Evolutionary conservation across 805 yeast species (phyloP).

Genomic region (Saccharomyces mikatae): DNA sequence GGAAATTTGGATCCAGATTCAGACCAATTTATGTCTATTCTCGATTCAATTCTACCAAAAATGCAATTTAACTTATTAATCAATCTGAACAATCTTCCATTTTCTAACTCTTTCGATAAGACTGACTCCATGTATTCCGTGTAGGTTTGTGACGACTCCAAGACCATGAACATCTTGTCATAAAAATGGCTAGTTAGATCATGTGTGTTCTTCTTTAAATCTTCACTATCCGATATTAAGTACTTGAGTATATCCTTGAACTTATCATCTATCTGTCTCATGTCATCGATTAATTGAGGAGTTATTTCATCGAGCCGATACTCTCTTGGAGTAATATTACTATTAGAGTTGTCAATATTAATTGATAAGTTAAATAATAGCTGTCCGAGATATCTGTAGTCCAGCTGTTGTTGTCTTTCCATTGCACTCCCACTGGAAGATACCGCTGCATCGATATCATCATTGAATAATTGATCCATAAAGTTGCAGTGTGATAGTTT

Average conservation of each 20-base stretch:
- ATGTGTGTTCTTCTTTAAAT: conserved; percentile 19
- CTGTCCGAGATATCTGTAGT: conserved; percentile 51
- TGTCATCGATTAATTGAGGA: conserved; percentile 13
- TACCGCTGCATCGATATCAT: conserved; percentile 10
- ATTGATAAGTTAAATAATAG: conserved; percentile 33
- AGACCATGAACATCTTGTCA: conserved; percentile 37
- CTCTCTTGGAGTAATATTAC: neutral
- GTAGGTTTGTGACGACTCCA: conserved; percentile 44
- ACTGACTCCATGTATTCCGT: conserved; percentile 55
- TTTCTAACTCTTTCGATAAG: conserved; percentile 71
- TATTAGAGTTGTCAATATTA: conserved; percentile 3
- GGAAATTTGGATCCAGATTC: conserved; percentile 72
- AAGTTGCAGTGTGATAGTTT: conserved; percentile 56
- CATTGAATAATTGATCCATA: conserved; percentile 50
- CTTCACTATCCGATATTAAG: conserved; percentile 22
- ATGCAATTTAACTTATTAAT: conserved; percentile 74
- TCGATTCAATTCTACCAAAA: conserved; percentile 62
- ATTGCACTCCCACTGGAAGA: conserved; percentile 8
- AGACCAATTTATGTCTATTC: conserved; percentile 52
- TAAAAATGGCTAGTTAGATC: conserved; percentile 36
- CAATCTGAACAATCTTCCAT: conserved; percentile 76
- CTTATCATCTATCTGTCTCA: conserved; percentile 36
- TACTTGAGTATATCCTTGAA: conserved; percentile 40
- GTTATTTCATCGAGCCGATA: conserved; percentile 6
- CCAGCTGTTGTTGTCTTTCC: conserved; percentile 40